Evolutionary conservation across 148 eudicot genomes (phyloP), one percentile per base, ranked within the genome.

Genomic region (Persicaria maculosa): DNA sequence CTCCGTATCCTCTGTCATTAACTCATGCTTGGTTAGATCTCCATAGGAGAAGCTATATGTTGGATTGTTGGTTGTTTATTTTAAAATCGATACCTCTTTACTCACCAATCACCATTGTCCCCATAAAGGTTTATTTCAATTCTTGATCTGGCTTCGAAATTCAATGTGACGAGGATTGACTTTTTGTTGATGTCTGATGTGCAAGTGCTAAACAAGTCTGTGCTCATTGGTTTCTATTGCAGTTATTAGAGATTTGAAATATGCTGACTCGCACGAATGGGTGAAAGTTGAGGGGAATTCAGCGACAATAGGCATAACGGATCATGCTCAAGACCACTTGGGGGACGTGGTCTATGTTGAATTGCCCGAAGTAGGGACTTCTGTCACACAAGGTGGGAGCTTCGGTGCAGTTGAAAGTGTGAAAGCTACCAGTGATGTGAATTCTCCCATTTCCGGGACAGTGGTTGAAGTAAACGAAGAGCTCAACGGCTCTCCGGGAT

Each of bases 371-470:
- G 83, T 84, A 76, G 98, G 96, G 15, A 75, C 83, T 71, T 50
- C 75, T 40, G 93, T 94, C 48, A 79, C 86, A 44, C 91, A 94
- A 77, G 98, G 96, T 7, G 65, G 57, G 31, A 75, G 88, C 50
- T 94, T 94, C 74, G 98, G 96, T 80, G 93, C 97, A 45, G 97
- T 94, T 68, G 98, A 94, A 81, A 94, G 98, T 87, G 96, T 94
- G 9, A 94, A 94, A 76, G 97, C 98, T 19, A 88, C 92, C 15
- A 94, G 98, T 81, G 98, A 94, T 77, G 83, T 94, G 15, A 85
- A 94, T 79, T 91, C 98, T 74, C 98, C 98, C 46, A 76, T 94
- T 81, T 88, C 97, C 2, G 98, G 98, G 36, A 88, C 85, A 81
- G 96, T 94, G 47, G 80, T 83, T 68, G 85, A 91, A 83, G 85